Evolutionary conservation across 2,329 filamentous ascomycete species (phyloP), one percentile per base, ranked within the genome.

Genomic region (Fusarium tanahbumbuense): DNA sequence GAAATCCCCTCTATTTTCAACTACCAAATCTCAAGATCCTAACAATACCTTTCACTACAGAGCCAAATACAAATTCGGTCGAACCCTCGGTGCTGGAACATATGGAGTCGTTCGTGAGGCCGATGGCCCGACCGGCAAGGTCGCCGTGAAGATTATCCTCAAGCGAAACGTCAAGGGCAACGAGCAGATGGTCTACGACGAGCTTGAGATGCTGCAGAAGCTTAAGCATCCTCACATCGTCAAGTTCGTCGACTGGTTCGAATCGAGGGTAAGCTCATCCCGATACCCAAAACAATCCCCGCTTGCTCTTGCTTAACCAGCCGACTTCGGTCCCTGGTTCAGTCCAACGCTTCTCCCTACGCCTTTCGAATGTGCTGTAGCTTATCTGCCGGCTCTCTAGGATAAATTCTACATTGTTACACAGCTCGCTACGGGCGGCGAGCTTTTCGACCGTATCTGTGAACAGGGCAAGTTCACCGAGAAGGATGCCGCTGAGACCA

Each of bases 371-470:
- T 53, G 32, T 15, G 37, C 30, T 37, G 27, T 48, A 42, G 55
- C 71, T 74, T 50, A 75, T 52, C 48, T 22, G 20, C 40, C 28
- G 28, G 32, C 50, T 20, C 30, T 54, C 27, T 48, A 97, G 94
- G 96, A 99, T 85, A 99, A 99, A 85, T 99, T 97, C 84, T 99
- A 99, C 81, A 98, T 99, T 74, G 94, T 99, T 75, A 99, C 96
- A 32, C 92, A 99, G 81, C 87, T 99, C 59, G 96, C 96, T 44
- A 97, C 93, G 0, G 96, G 96, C 73, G 96, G 96, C 79, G 96
- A 99, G 83, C 84, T 99, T 69, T 99, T 99, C 81, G 96, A 99
- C 78, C 91, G 97, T 60, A 99, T 99, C 76, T 99, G 96, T 83
- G 94, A 98, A 78, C 93, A 97, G 81, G 97, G 96, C 75, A 97